Percentiles rank a stretch among this genome's conserved stretches.
Evolutionary conservation across 1,284 basidiomycete species (phyloP).

Genomic region (Marasmius tenuissimus): DNA sequence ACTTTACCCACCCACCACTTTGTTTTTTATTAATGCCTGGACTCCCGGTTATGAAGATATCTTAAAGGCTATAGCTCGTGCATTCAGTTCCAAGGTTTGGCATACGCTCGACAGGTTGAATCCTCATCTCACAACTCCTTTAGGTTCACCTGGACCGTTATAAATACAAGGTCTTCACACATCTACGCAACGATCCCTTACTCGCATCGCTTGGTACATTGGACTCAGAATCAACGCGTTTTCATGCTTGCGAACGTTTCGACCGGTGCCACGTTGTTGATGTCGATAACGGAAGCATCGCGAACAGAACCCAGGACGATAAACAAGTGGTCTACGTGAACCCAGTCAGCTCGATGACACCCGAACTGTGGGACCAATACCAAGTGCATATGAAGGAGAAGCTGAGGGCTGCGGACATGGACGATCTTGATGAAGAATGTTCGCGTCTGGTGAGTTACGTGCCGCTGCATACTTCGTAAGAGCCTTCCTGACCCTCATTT

Average conservation of each 20-base stretch:
- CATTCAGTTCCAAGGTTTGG: conserved; percentile 62
- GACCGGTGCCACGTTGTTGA: conserved; percentile 69
- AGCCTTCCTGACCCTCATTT: not conserved
- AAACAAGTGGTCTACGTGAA: conserved; percentile 76
- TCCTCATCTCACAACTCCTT: not conserved
- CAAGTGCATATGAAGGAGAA: conserved; percentile 42
- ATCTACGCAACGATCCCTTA: conserved; percentile 57
- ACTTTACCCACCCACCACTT: conserved; percentile 61
- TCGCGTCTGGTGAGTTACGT: conserved; percentile 53
- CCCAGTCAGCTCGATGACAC: conserved; percentile 63
- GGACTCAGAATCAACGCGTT: conserved; percentile 64
- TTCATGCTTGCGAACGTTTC: conserved; percentile 90
- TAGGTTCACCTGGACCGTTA: conserved; percentile 91
- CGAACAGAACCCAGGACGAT: conserved; percentile 28
- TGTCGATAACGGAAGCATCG: conserved; percentile 28
- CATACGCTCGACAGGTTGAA: not conserved
- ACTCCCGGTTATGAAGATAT: conserved; percentile 93
- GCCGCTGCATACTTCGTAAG: not conserved
- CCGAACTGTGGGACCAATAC: conserved; percentile 63
- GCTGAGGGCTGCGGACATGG: conserved; percentile 24
- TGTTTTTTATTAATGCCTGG: conserved; percentile 91
- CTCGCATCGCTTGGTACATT: conserved; percentile 64
- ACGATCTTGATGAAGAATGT: conserved; percentile 43
- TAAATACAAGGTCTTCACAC: conserved; percentile 70
- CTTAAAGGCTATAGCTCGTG: conserved; percentile 68